Base-by-base conservation (phyloP, 2,329 filamentous ascomycete species). In the Phialophora macrospora region DNA sequence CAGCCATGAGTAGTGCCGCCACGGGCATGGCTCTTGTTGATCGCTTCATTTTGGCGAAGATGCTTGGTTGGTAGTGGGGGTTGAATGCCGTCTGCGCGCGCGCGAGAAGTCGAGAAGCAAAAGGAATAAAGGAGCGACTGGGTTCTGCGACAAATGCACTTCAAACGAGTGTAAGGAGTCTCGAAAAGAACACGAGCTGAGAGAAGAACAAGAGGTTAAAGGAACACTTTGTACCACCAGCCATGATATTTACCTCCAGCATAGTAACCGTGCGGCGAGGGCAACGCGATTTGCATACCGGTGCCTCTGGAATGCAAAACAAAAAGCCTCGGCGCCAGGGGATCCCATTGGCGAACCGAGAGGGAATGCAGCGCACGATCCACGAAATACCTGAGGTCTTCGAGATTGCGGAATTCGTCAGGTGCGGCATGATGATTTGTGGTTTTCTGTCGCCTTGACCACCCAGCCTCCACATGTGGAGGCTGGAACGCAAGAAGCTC, bases 161-260 rank as follows among this genome's bases (percentile, higher is more conserved):
- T 62, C 14, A 69, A 69, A 69, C 65, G 65, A 67, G 49, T 61
- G 67, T 65, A 28, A 64, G 55, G 56, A 69, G 63, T 48, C 60
- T 65, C 62, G 46, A 34, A 60, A 60, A 22, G 32, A 65, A 55
- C 57, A 51, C 48, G 57, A 67, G 55, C 55, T 63, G 60, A 46
- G 49, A 7, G 46, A 60, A 60, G 14, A 44, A 62, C 63, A 61
- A 59, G 63, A 69, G 55, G 14, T 28, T 41, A 56, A 58, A 22
- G 30, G 60, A 58, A 51, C 51, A 52, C 48, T 41, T 65, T 65
- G 67, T 62, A 64, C 41, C 49, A 17, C 51, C 46, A 46, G 41
- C 46, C 55, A 44, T 62, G 60, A 65, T 67, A 67, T 69, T 67
- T 69, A 69, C 67, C 67, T 65, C 62, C 14, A 57, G 38, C 46